These are phyloP conservation scores for Cystofilobasidium ferigula DNA, from an alignment of 768 basidiomycete genomes.

Conservation along the genomic window DNA sequence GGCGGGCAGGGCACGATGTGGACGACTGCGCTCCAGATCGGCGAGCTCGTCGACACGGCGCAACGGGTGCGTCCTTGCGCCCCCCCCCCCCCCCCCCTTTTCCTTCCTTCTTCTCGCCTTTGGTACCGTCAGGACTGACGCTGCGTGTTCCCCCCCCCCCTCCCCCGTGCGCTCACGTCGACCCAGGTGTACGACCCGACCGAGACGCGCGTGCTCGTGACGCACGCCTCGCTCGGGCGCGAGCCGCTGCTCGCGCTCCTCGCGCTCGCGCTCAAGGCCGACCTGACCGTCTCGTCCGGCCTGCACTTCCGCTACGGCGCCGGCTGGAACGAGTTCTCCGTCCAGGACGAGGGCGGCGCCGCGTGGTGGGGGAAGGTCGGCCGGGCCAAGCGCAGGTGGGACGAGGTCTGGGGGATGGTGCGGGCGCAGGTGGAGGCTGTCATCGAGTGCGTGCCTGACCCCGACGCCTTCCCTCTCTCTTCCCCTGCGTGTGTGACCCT, in stretches of 20 bases:
- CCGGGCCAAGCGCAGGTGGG: constrained; percentile 72
- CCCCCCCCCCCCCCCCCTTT: neutral
- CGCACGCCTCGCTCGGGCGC: constrained; percentile 81
- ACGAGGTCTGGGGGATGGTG: constrained; percentile 90
- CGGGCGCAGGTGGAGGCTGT: constrained; percentile 80
- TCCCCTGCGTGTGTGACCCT: neutral
- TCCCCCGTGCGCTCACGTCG: too few relatives aligned
- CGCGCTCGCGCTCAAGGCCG: constrained; percentile 79
- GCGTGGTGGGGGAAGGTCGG: constrained; percentile 73
- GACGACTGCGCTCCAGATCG: constrained; percentile 93
- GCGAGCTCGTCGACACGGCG: constrained; percentile 94
- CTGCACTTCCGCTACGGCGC: constrained; percentile 96
- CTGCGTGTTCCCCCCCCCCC: neutral
- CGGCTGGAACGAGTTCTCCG: constrained; percentile 93
- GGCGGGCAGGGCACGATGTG: constrained; percentile 98
- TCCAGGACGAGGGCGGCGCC: constrained; percentile 70
- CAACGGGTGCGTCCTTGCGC: constrained; percentile 66
- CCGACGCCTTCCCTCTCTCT: neutral
- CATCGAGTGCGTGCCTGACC: constrained; percentile 63
- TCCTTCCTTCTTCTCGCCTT: neutral
- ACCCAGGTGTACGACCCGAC: constrained; percentile 58
- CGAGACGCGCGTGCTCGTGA: constrained; percentile 86
- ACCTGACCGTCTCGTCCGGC: constrained; percentile 84
- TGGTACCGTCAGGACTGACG: neutral
- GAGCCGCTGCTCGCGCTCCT: constrained; percentile 89